A percentile compares a stretch with the other conserved stretches of the same genome.
Evolutionary conservation across 1,139 yeast species (phyloP).

Genomic region (Barnettozyma hawaiiensis): DNA sequence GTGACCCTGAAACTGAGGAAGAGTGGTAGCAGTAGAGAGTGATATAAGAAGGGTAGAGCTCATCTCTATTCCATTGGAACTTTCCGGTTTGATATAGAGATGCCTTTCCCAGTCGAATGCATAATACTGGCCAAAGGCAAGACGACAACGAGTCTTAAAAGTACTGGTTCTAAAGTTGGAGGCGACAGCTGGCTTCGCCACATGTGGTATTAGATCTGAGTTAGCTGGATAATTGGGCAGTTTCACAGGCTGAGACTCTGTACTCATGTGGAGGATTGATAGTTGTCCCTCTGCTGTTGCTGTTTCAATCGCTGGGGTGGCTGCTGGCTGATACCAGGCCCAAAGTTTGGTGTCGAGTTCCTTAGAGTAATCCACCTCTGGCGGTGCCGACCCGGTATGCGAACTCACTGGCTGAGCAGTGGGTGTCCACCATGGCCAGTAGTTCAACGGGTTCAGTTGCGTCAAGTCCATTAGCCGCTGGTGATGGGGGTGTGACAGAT

Average conservation of each 20-base stretch:
- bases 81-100: constrained; percentile 14
- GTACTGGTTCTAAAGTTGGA: not conserved
- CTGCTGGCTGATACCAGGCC: constrained; percentile 21
- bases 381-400: not conserved
- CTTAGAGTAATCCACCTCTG: not conserved
- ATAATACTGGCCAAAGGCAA: constrained; percentile 1
- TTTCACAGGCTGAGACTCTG: constrained; percentile 39
- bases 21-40: not conserved
- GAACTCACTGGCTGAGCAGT: not conserved
- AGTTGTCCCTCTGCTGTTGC: constrained; percentile 27
- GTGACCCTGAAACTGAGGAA: constrained; percentile 3
- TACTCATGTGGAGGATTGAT: constrained; percentile 38
- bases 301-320: constrained; percentile 1
- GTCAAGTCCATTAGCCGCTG: constrained; percentile 4
- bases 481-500: too few relatives aligned
- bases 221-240: constrained; percentile 29
- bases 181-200: not conserved
- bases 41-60: not conserved
- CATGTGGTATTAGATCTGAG: not conserved
- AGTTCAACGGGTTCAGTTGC: constrained; percentile 20
- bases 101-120: constrained; percentile 4
- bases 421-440: constrained; percentile 11
- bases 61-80: not conserved
- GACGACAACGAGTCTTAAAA: not conserved
- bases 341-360: constrained; percentile 17